phyloP scores from a whole-genome alignment of 2,329 filamentous ascomycete genomes.

The Phialemonium atrogriseum region DNA sequence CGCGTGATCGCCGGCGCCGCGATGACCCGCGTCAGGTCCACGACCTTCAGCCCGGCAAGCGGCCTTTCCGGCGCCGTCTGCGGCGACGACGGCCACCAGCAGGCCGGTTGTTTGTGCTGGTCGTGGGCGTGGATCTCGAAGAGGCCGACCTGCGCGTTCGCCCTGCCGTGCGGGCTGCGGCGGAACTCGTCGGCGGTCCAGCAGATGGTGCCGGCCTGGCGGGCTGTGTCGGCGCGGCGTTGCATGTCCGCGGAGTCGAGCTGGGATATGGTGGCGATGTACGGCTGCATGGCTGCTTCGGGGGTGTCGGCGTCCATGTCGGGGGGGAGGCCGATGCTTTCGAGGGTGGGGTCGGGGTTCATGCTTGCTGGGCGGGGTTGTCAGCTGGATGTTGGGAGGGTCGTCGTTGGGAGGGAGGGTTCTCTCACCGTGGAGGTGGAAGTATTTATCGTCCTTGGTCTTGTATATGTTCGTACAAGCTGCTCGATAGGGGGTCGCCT shows the following conservation, averaged over 20 bases:
- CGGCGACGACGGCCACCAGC: constrained; percentile 32
- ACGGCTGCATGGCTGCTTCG: no score
- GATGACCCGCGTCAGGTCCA: constrained; percentile 39
- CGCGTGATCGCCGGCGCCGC: constrained; percentile 35
- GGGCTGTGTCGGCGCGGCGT: constrained; percentile 13
- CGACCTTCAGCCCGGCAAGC: constrained; percentile 36
- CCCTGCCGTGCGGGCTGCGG: constrained; percentile 17
- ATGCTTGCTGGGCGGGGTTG: no score
- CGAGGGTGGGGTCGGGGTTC: constrained; percentile 10
- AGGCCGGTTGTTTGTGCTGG: constrained; percentile 18
- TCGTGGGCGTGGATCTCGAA: constrained; percentile 14
- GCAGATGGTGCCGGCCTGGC: constrained; percentile 18
- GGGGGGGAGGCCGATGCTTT: constrained; percentile 8
- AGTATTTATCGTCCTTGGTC: constrained; percentile 12
- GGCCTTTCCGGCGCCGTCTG: constrained; percentile 26
- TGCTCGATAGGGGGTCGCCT: constrained; percentile 9
- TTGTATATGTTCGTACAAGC: constrained; percentile 18
- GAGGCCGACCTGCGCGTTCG: constrained; percentile 11
- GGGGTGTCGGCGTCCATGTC: constrained; percentile 6
- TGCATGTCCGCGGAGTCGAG: no score
- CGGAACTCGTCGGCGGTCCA: constrained; percentile 17
- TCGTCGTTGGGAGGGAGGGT: no score
- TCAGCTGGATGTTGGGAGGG: no score
- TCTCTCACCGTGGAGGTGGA: constrained; percentile 15
- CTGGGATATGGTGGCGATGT: no score